phyloP scores from a whole-genome alignment of 306 rosid genomes.

The Trifolium dubium region DNA sequence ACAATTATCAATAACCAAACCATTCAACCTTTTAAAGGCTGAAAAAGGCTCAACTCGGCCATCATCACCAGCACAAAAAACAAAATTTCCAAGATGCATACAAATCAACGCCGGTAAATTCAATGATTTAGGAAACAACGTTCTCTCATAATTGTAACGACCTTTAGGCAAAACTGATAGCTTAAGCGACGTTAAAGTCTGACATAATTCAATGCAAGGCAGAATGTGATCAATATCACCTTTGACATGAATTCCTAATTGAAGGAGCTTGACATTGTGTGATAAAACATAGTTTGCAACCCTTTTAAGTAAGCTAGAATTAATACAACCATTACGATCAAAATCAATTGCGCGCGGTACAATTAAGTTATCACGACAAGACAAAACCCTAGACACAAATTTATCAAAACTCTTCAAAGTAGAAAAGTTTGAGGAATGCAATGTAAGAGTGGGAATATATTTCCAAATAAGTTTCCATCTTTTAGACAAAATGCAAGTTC shows the following conservation, averaged over 20 bases:
- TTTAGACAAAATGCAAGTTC: conserved; percentile 19
- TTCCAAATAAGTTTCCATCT: conserved; percentile 37
- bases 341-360: conserved; percentile 8
- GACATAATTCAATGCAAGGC: background rate
- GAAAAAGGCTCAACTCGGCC: background rate
- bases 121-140: conserved; percentile 3
- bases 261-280: background rate
- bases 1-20: background rate
- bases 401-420: background rate
- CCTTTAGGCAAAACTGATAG: conserved; percentile 6
- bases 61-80: background rate
- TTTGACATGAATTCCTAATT: background rate
- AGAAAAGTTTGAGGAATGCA: background rate
- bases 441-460: background rate
- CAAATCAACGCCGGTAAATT: background rate
- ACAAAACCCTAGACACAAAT: conserved; percentile 15
- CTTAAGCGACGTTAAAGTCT: conserved; percentile 28
- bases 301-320: conserved; percentile 4
- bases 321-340: background rate
- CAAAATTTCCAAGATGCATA: background rate
- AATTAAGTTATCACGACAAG: background rate
- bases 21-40: background rate
- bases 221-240: conserved; percentile 14
- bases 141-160: background rate
- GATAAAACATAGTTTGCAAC: conserved; percentile 3